These are phyloP conservation scores for Barnettozyma sucrosica DNA, from an alignment of 805 yeast species.

Conservation along the genomic window DNA sequence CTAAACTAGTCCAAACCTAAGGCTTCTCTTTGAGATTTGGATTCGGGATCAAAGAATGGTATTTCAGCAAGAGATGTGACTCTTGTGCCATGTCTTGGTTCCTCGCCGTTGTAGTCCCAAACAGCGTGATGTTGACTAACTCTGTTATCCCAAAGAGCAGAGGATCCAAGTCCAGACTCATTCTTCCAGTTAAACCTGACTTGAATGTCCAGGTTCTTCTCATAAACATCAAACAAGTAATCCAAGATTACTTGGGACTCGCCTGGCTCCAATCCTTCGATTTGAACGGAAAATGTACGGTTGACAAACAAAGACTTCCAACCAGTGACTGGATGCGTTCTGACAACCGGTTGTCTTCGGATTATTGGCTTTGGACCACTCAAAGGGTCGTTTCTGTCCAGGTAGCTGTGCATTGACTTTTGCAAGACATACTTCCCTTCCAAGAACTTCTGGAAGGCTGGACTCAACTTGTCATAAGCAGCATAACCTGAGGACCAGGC, in stretches of 20 bases:
- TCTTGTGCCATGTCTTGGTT: conserved; percentile 40
- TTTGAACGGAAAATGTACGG: conserved; percentile 43
- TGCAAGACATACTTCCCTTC: neutral
- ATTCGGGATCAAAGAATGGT: conserved; percentile 40
- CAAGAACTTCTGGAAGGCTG: neutral
- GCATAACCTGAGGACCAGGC: conserved; percentile 54
- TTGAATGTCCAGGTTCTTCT: conserved; percentile 28
- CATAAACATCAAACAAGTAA: conserved; percentile 43
- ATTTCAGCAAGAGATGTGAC: conserved; percentile 42
- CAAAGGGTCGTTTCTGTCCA: conserved; percentile 27
- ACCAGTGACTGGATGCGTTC: conserved; percentile 57
- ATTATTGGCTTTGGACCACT: conserved; percentile 35
- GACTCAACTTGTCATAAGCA: conserved; percentile 41
- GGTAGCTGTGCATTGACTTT: conserved; percentile 30
- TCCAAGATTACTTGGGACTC: conserved; percentile 32
- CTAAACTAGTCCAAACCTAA: conserved; percentile 16
- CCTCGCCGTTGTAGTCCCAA: conserved; percentile 35
- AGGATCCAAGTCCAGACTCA: conserved; percentile 37
- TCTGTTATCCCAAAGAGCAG: conserved; percentile 59
- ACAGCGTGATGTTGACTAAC: conserved; percentile 49
- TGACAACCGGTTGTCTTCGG: conserved; percentile 50
- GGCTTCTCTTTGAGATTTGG: conserved; percentile 47
- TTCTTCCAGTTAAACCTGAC: conserved; percentile 47
- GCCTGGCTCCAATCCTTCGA: conserved; percentile 43
- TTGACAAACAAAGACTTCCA: conserved; percentile 45